Evolutionary conservation across 345 rosid species (phyloP).

Genomic region (Microcos paniculata): DNA sequence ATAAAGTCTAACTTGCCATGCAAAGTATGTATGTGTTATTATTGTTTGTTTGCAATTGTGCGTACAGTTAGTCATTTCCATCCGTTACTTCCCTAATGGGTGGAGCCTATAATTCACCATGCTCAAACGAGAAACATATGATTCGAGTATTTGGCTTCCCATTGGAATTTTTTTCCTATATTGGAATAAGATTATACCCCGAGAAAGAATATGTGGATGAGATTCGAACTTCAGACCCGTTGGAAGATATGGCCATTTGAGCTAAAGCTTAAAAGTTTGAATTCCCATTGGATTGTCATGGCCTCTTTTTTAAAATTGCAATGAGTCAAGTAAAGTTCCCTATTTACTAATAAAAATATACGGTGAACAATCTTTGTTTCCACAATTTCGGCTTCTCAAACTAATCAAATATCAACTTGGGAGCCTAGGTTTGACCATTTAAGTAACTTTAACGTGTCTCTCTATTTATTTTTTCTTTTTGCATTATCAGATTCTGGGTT

Average conservation of each 20-base stretch:
- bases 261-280: too few relatives aligned
- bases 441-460: neutral
- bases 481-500: neutral
- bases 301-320: neutral
- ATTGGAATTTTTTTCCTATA: too few relatives aligned
- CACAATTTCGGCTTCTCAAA: conserved; percentile 18
- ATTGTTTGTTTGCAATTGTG: neutral
- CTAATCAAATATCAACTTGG: neutral
- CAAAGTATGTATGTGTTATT: too few relatives aligned
- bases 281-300: too few relatives aligned
- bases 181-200: too few relatives aligned
- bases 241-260: too few relatives aligned
- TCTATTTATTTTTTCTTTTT: neutral
- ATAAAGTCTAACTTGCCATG: too few relatives aligned
- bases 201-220: too few relatives aligned
- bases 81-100: neutral
- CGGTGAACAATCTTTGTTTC: conserved; percentile 18
- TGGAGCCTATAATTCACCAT: conserved; percentile 11
- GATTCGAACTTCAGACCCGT: too few relatives aligned
- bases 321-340: neutral
- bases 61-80: neutral
- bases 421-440: conserved; percentile 19
- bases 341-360: neutral
- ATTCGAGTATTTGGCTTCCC: too few relatives aligned
- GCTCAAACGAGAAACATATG: neutral